Conservation (phyloP, 345 rosid genomes). For the Melaleuca quinquenervia region DNA sequence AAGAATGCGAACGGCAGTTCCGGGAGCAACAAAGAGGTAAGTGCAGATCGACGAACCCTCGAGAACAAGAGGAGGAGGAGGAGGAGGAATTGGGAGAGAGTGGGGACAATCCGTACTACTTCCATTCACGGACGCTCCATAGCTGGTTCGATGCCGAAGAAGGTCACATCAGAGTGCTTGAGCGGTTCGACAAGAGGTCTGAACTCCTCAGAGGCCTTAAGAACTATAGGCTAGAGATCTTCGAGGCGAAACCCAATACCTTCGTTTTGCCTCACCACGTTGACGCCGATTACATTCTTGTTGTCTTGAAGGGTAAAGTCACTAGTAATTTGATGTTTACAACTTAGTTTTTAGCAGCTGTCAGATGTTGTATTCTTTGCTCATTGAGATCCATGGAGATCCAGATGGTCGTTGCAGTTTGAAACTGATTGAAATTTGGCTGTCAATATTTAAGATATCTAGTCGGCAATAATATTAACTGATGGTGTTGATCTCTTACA, state of each 20-base stretch:
- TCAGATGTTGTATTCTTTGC: not conserved
- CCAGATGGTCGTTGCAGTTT: not conserved
- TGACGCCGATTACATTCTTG: conserved; percentile 23
- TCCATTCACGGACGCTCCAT: conserved; percentile 8
- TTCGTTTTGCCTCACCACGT: conserved; percentile 30
- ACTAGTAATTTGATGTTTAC: not conserved
- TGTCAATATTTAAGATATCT: no score
- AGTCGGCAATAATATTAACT: not conserved
- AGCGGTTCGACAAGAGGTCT: conserved; percentile 24
- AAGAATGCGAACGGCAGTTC: not conserved
- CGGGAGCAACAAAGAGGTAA: not conserved
- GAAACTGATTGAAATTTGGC: not conserved
- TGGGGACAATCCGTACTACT: conserved; percentile 24
- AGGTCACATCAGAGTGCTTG: conserved; percentile 28
- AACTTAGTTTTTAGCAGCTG: not conserved
- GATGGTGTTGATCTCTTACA: not conserved
- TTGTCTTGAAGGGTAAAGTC: conserved; percentile 23
- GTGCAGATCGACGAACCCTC: not conserved
- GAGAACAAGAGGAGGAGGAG: not conserved
- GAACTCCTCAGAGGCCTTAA: conserved; percentile 29
- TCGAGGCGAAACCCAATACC: conserved; percentile 30
- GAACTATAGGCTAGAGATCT: conserved; percentile 16
- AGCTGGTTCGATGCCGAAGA: conserved; percentile 2
- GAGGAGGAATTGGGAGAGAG: not conserved
- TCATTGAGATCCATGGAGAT: not conserved